A percentile compares a stretch with the other conserved stretches of the same genome.
phyloP scores from a whole-genome alignment of 768 basidiomycete genomes.

The Tricholoma flavovirens region DNA sequence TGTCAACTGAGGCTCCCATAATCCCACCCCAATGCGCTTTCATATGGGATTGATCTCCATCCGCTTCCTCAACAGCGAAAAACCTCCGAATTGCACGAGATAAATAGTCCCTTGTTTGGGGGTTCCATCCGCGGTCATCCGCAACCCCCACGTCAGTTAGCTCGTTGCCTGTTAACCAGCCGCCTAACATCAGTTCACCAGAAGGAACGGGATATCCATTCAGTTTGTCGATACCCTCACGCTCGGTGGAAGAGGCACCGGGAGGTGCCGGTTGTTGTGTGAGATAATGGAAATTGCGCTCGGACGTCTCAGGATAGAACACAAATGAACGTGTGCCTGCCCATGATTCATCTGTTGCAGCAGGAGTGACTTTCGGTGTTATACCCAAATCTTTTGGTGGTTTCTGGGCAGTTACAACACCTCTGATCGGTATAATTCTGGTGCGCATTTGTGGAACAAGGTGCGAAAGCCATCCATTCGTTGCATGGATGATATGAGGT shows the following conservation, averaged over 20 bases:
- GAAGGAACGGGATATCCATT: slow-evolving; percentile 19
- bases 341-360: slow-evolving; percentile 16
- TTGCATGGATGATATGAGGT: slow-evolving; percentile 72
- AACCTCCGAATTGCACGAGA: slow-evolving; percentile 41
- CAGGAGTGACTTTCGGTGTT: slow-evolving; percentile 1
- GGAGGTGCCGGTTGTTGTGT: slow-evolving; percentile 44
- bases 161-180: slow-evolving; percentile 36
- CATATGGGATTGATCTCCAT: slow-evolving; percentile 40
- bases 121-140: slow-evolving; percentile 31
- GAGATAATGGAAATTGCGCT: slow-evolving; percentile 58
- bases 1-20: slow-evolving; percentile 55
- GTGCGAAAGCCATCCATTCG: slow-evolving; percentile 78
- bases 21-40: slow-evolving; percentile 63
- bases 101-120: slow-evolving; percentile 24
- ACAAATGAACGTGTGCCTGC: slow-evolving; percentile 51
- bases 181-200: slow-evolving; percentile 65
- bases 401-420: slow-evolving; percentile 60
- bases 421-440: slow-evolving; percentile 57
- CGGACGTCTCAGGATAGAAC: slow-evolving; percentile 40
- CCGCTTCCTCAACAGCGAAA: slow-evolving; percentile 32
- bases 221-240: not conserved
- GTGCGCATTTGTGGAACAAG: slow-evolving; percentile 57
- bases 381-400: slow-evolving; percentile 34
- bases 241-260: not conserved
- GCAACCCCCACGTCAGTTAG: slow-evolving; percentile 32